Base-by-base conservation (phyloP, 805 yeast species). In the Candida boleticola region DNA sequence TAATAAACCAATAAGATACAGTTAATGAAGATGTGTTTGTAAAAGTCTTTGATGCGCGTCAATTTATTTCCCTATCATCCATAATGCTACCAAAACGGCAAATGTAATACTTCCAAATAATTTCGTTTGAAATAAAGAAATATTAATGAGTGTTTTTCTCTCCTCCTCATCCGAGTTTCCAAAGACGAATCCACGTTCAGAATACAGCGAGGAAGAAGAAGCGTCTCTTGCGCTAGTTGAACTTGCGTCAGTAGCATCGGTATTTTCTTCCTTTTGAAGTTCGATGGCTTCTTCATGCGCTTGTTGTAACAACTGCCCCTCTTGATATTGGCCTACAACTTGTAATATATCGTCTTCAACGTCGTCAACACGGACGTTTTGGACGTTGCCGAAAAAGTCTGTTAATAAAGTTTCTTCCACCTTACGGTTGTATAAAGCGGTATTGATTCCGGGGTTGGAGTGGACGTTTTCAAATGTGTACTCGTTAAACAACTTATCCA, bases 351-450 rank as follows among this genome's bases (percentile, higher is more conserved):
- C 82, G 40, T 70, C 72, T 42, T 79, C 83, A 5, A 73, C 77
- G 7, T 71, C 71, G 53, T 82, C 89, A 40, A 74, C 71, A 2
- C 85, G 74, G 2, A 86, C 85, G 42, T 82, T 80, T 61, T 89
- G 97, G 17, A 89, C 85, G 52, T 89, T 89, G 1, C 97, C 99
- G 53, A 93, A 90, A 60, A 93, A 93, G 58, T 93, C 98, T 0
- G 98, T 90, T 49, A 93, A 76, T 41, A 80, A 66, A 3, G 89
- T 95, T 32, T 85, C 79, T 3, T 74, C 66, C 36, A 82, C 68
- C 47, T 85, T 78, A 53, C 95, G 75, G 34, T 75, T 61, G 63
- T 80, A 88, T 45, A 87, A 64, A 58, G 90, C 97, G 0, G 89
- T 79, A 49, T 95, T 75, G 29, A 93, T 82, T n/a, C 99, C 99